phyloP scores from a whole-genome alignment of 2,329 filamentous ascomycete species.

The Helotiales sp. region DNA sequence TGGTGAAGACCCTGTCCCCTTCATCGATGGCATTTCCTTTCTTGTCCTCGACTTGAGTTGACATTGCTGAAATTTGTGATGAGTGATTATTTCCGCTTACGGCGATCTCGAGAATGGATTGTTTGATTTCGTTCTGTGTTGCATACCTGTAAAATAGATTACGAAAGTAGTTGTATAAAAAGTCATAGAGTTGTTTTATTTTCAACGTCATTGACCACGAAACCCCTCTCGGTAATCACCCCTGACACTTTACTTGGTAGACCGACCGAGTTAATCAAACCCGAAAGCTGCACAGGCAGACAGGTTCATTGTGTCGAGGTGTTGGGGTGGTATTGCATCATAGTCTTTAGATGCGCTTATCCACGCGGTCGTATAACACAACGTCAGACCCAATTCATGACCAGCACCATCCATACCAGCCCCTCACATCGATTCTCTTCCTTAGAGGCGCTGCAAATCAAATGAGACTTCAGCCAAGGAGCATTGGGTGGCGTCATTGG shows the following conservation, averaged over 20 bases:
- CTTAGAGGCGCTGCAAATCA: not conserved
- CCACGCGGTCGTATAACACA: not conserved
- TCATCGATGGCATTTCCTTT: conserved; percentile 46
- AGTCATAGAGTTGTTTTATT: not conserved
- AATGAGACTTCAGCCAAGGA: not conserved
- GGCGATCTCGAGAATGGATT: not conserved
- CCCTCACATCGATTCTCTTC: not conserved
- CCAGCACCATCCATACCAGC: not conserved
- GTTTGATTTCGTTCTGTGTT: not conserved
- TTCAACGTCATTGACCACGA: not conserved
- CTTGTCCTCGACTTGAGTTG: conserved; percentile 41
- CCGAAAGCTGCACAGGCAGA: not conserved
- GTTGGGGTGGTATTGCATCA: not conserved
- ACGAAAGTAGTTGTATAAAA: not conserved
- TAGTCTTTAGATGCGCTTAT: not conserved
- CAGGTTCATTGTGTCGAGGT: not conserved
- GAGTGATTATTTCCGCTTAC: not conserved
- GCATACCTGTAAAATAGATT: not conserved
- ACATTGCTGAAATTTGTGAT: conserved; percentile 10
- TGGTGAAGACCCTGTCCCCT: conserved; percentile 49
- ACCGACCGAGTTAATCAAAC: not conserved
- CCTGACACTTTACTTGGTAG: not conserved
- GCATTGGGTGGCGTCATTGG: not conserved
- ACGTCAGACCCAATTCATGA: not conserved
- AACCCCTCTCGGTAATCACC: not conserved